Evolutionary conservation across 768 basidiomycete genomes (phyloP), one percentile per base, ranked within the genome.

Genomic region (Lentinula guzmanii): DNA sequence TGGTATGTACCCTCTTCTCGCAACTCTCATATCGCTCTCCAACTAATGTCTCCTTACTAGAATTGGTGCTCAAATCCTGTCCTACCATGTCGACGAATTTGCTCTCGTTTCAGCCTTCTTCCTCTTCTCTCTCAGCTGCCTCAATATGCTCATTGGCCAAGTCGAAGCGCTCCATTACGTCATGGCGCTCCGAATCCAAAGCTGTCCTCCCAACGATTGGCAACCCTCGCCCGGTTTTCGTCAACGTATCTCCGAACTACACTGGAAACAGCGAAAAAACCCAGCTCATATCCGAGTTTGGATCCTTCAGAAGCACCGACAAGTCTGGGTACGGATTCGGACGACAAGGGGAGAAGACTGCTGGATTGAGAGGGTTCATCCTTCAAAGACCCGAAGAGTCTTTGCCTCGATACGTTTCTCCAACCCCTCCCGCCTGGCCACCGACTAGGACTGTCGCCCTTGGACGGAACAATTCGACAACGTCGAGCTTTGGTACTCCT

Each of bases 41-140:
- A 31, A 24, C 21, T 13, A 21, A 60, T 41, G 37, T 11, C 37
- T 50, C 45, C 33, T 50, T 24, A 34, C 31, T 62, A 87, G 86
- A 52, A 86, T 90, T 61, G 86, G 86, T 8, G 87, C 87, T 34
- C 81, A 86, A 16, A 79, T 90, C 62, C 83, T 90, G 57, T 87
- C 87, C 5, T 88, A 91, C 76, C 82, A 87, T 71, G 91, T 94
- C 62, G 87, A 93, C 67, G 86, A 84, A 63, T 95, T 96, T 77
- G 86, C 93, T 21, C 90, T 95, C 69, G 93, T 93, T 64, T 81
- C 93, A 4, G 93, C 90, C 52, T 95, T 95, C 80, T 87, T 96
- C 79, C 83, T 96, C 63, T 96, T 96, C 77, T 82, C 91, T 56
- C 69, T 96, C 61, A 94, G 93, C n/a, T 93, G 91, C 73, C 74